Evolutionary conservation across 2,329 filamentous ascomycete species (phyloP).

Genomic region (Teratosphaeria destructans): DNA sequence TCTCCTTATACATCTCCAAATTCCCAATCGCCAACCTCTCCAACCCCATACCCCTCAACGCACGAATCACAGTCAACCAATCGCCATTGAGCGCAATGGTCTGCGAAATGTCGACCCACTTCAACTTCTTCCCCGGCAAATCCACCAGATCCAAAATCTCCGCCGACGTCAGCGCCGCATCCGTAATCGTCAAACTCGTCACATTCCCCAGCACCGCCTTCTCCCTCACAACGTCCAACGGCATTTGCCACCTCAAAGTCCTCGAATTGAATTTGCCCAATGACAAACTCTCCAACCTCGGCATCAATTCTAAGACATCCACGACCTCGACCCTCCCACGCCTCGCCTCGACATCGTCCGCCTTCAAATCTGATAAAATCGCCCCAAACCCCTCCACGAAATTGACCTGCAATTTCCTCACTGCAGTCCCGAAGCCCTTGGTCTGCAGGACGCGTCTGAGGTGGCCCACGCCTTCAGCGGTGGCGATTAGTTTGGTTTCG

Average conservation of each 20-base stretch:
- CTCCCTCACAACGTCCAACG: background rate
- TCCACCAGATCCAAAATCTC: background rate
- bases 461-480: background rate
- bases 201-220: background rate
- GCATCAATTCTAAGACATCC: constrained; percentile 53
- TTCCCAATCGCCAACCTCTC: background rate
- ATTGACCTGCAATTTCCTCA: background rate
- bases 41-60: background rate
- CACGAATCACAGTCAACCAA: background rate
- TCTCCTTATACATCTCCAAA: background rate
- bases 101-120: background rate
- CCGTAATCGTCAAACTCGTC: background rate
- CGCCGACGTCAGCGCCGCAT: background rate
- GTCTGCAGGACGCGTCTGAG: background rate
- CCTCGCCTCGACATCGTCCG: background rate
- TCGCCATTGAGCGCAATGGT: background rate
- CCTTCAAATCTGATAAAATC: background rate
- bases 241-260: background rate
- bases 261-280: background rate
- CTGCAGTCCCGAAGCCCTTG: background rate
- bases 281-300: constrained; percentile 42
- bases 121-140: background rate
- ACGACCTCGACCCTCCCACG: background rate
- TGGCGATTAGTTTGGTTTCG: background rate
- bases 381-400: background rate